Base-by-base conservation (phyloP, 2,329 filamentous ascomycete species). In the Fusarium nygamai region DNA sequence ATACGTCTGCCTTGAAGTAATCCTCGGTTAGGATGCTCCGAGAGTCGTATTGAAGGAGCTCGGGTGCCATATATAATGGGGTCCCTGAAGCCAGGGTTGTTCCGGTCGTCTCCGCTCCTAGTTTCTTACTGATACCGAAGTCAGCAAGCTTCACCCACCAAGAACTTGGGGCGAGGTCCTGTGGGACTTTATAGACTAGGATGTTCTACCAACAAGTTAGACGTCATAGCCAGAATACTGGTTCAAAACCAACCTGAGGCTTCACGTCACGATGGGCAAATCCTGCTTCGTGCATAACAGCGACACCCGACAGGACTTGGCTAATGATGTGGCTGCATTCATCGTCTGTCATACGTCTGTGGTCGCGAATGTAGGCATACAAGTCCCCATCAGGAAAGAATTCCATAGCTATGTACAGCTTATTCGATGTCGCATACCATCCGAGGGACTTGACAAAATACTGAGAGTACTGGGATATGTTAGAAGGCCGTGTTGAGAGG, bases 241-340 rank as follows among this genome's bases (percentile, higher is more conserved):
- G 33, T 16, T 16, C 33, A 34, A 38, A 10, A 19, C 36, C 1
- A 9, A 38, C 36, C 36, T 20, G 36, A 3, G 2, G 53, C 0
- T 64, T 64, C 11, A 64, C 13, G 12, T 60, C 43, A 4, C 57
- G 57, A 29, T 60, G 57, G 1, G 57, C 33, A 4, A 60, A 60
- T 2, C 43, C 57, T 2, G 8, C 57, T 31, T 46, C 33, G 10
- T 60, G 57, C 57, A 60, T 60, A 3, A 48, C 4, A 2, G 43
- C 33, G 2, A 60, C 9, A 22, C 57, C 57, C 1, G 57, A 50
- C 0, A 60, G 4, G 13, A 60, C 5, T n/a, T 60, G 57, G 4
- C 43, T 60, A 0, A 2, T 34, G 8, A 60, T 50, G 1, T 38
- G 43, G 1, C 43, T 34, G 1, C 57, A 50, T 20, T 60, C 43